Base-by-base conservation (phyloP, 2,329 filamentous ascomycete species). In the Raffaelea deltoideospora region DNA sequence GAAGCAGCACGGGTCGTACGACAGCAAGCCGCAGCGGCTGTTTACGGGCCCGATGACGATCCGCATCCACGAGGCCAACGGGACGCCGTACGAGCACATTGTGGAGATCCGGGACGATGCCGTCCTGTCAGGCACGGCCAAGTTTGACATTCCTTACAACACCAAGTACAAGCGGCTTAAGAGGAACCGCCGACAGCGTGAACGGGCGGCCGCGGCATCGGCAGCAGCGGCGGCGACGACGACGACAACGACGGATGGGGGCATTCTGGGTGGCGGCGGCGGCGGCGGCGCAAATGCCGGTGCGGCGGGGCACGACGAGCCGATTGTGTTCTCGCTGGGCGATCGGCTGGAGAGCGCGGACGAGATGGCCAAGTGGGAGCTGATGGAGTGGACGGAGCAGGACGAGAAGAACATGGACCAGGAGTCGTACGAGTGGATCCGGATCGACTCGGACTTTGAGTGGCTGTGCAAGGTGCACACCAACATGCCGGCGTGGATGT, bases 141-240 rank as follows among this genome's bases (percentile, higher is more conserved):
- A 82, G 52, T 82, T 96, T 41, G 87, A 95, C 43, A 95, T 98
- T 42, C 87, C 88, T 1, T 98, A 98, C 59, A 96, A 96, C 50
- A 98, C 90, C 0, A 98, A 98, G 54, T 98, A 98, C 61, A 98
- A 96, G 61, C 78, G 92, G 9, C 67, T 98, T 3, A 98, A 98
- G 63, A 70, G 87, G 33, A 95, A 82, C 41, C 74, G 80, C 31
- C 68, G 82, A 23, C 76, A 88, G 53, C 86, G 86, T 53, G 84
- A 93, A 53, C 76, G 83, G 41, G 75, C 72, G 18, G 69, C 70
- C 28, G 74, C 69, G 34, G 73, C 66, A 19, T 69, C 63, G 31
- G 80, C 68, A 39, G 17, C 32, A 17, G 31, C 31, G 31, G 31
- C 6, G 81, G 80, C 50, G 66, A 67, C 33, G 55, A 56, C 20